Evolutionary conservation across 352 stramenopile species (phyloP).

Genomic region (Blastocystis sp.): DNA sequence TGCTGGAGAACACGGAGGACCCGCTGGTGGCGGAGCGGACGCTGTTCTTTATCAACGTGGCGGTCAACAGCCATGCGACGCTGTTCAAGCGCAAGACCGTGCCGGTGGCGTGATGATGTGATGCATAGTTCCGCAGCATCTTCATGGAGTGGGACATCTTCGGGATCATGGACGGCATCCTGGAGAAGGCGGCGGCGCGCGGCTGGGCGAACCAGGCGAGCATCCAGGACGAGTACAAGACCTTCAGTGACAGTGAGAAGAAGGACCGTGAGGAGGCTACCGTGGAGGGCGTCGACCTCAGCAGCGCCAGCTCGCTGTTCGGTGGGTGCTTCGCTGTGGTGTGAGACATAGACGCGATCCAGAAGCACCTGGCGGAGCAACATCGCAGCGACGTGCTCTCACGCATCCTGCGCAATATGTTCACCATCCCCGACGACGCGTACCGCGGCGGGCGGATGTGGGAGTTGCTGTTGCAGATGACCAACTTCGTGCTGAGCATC

Average conservation of each 20-base stretch:
- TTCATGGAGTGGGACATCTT: conserved; percentile 58
- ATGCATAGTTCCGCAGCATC: conserved; percentile 35
- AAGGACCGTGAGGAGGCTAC: conserved; percentile 55
- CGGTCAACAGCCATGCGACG: conserved; percentile 6
- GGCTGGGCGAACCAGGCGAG: conserved; percentile 3
- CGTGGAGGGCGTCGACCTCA: conserved; percentile 44
- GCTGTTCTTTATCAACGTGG: conserved; percentile 46
- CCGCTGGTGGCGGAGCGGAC: neutral
- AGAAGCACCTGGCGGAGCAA: conserved; percentile 23
- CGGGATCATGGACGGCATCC: conserved; percentile 23
- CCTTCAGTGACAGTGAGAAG: conserved; percentile 25
- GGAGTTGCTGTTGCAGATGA: conserved; percentile 45
- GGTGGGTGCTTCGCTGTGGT: neutral
- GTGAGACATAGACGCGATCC: conserved; percentile 42
- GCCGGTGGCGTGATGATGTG: neutral
- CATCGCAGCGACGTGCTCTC: conserved; percentile 25
- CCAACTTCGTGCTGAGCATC: conserved; percentile 24
- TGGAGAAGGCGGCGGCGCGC: neutral
- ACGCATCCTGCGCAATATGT: conserved; percentile 31
- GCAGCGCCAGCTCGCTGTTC: conserved; percentile 23
- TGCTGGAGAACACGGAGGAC: conserved; percentile 49
- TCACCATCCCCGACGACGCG: conserved; percentile 26
- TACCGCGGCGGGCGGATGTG: conserved; percentile 38
- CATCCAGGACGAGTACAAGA: conserved; percentile 23
- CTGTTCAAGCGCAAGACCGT: conserved; percentile 52